phyloP scores from a whole-genome alignment of 306 rosid genomes.

The Prunus persica region Prunus_persica_NCBIv2 NC_034015.1:20053501-20054000 shows the following conservation, averaged over 20 bases:
- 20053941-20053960: background rate
- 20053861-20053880: constrained; percentile 3
- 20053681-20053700: too few relatives aligned
- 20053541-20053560: constrained; percentile 6
- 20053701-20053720: too few relatives aligned
- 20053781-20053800: too few relatives aligned
- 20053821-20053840: too few relatives aligned
- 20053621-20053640: background rate
- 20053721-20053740: too few relatives aligned
- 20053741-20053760: too few relatives aligned
- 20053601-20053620: background rate
- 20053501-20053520: background rate
- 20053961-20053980: too few relatives aligned
- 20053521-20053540: background rate
- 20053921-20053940: background rate
- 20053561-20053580: background rate
- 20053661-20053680: background rate
- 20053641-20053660: background rate
- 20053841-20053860: background rate
- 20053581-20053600: background rate
- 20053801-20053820: too few relatives aligned
- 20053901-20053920: constrained; percentile 27
- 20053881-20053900: constrained; percentile 7
- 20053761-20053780: too few relatives aligned
- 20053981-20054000: too few relatives aligned